Conservation (phyloP, 768 basidiomycete species). For the Wakefieldia striispora region DNA sequence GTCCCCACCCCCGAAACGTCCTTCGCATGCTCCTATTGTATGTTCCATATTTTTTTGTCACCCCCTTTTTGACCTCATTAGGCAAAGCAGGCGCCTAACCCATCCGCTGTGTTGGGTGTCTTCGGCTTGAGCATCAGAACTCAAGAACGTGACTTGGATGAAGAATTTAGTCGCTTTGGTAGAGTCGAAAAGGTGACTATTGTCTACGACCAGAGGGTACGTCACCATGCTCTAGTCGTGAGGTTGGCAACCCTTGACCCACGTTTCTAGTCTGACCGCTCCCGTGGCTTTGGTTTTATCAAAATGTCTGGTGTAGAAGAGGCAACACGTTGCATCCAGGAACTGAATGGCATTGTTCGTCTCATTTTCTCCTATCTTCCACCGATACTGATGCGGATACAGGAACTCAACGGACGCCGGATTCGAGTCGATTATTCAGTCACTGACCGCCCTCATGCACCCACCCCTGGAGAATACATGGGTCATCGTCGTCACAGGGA, state of each 20-base stretch:
- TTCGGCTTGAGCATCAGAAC: slow-evolving; percentile 98
- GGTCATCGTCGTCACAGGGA: slow-evolving; percentile 73
- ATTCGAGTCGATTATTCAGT: slow-evolving; percentile 98
- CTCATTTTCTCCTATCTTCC: not conserved
- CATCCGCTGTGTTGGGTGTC: slow-evolving; percentile 90
- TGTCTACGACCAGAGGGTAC: slow-evolving; percentile 93
- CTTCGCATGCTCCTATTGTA: slow-evolving; percentile 73
- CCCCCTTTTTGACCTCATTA: slow-evolving; percentile 33
- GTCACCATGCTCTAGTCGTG: slow-evolving; percentile 23
- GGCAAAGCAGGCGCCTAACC: slow-evolving; percentile 75
- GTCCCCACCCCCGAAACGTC: slow-evolving; percentile 60
- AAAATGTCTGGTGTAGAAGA: slow-evolving; percentile 89
- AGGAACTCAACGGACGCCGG: slow-evolving; percentile 94
- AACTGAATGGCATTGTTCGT: slow-evolving; percentile 89
- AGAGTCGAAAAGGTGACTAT: slow-evolving; percentile 94
- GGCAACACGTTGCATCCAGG: slow-evolving; percentile 81
- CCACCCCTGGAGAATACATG: slow-evolving; percentile 98
- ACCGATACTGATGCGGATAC: slow-evolving; percentile 6
- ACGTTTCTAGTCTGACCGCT: slow-evolving; percentile 75
- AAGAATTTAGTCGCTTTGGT: slow-evolving; percentile 88
- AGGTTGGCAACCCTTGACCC: slow-evolving; percentile 20
- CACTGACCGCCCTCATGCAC: slow-evolving; percentile 89
- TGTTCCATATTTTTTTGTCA: slow-evolving; percentile 30
- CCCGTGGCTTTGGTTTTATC: slow-evolving; percentile 98
- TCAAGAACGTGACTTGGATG: slow-evolving; percentile 88